Conservation (phyloP, 805 yeast genomes). For the Isabelozyma gotoi region DNA sequence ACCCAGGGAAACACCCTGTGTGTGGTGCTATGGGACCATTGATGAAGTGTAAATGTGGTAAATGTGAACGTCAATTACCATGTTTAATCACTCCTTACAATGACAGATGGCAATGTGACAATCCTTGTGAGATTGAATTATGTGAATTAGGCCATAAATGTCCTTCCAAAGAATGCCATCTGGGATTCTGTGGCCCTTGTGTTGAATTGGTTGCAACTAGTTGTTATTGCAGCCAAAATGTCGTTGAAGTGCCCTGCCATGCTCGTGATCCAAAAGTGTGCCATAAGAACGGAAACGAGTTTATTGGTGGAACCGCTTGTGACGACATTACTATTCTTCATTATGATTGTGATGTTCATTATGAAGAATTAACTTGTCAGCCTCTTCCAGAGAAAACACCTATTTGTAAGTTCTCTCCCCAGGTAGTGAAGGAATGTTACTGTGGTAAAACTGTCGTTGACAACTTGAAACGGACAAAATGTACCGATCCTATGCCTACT, state of each 20-base stretch:
- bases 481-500: slow-evolving; percentile 78
- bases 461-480: slow-evolving; percentile 48
- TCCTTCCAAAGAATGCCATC: slow-evolving; percentile 56
- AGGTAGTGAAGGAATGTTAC: slow-evolving; percentile 61
- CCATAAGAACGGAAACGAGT: slow-evolving; percentile 14
- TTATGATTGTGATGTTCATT: slow-evolving; percentile 67
- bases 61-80: slow-evolving; percentile 61
- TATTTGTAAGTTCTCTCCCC: slow-evolving; percentile 65
- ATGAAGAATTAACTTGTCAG: slow-evolving; percentile 52
- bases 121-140: slow-evolving; percentile 56
- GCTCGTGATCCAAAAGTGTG: slow-evolving; percentile 39
- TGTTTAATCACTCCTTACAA: slow-evolving; percentile 69
- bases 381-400: slow-evolving; percentile 30
- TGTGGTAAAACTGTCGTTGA: slow-evolving; percentile 68
- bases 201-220: slow-evolving; percentile 41
- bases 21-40: slow-evolving; percentile 80
- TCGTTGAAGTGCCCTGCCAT: slow-evolving; percentile 43
- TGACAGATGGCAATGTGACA: slow-evolving; percentile 67
- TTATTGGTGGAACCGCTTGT: slow-evolving; percentile 38
- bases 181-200: slow-evolving; percentile 83
- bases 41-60: slow-evolving; percentile 75
- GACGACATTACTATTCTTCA: slow-evolving; percentile 41
- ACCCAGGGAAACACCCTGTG: slow-evolving; percentile 83
- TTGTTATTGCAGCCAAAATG: slow-evolving; percentile 77
- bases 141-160: slow-evolving; percentile 73